Base-by-base conservation (phyloP, 345 rosid genomes). In the Jatropha curcas region DNA sequence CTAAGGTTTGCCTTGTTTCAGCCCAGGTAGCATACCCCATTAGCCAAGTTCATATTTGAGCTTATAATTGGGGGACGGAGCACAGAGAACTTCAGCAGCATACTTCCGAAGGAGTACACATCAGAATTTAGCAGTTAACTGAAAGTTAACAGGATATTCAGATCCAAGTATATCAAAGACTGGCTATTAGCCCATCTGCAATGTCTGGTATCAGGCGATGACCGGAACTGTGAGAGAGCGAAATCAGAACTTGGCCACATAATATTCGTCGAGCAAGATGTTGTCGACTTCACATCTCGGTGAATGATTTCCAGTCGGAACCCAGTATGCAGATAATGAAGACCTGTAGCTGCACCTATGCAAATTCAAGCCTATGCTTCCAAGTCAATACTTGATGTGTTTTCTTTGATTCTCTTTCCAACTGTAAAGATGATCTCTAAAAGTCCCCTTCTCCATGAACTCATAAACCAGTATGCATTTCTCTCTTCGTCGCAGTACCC, bases 391-490 rank as follows among this genome's bases (percentile, higher is more conserved):
- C 13, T 39, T 34, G 1, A 2, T 19, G 25, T 20, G 65, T 0
- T 60, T 33, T 60, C 17, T 25, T 19, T 27, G 60, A 27, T 25
- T 27, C 19, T 57, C 33, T 60, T 60, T 60, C 25, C 13, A 34
- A 12, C 11, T 60, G 9, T 60, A 60, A 7, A 33, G 12, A 19
- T 60, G 65, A n/a, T 60, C 65, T 25, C 65, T 60, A 1, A 60
- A 7, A 19, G 65, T 60, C 12, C 43, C 43, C 11, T 60, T 60
- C 6, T 60, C 65, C 65, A 60, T 60, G 11, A 60, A 60, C 20
- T 60, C 65, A 34, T 60, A 60, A 60, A 33, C 65, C 65, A 60
- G 20, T 31, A 33, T 60, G n/a, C 65, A 60, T 60, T 43, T 60
- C 43, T 5, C 34, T 5, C 43, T 19, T 60, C 65, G 20, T 33